Evolutionary conservation across 306 rosid genomes (phyloP), one percentile per base, ranked within the genome.

Genomic region (Casuarina equisetifolia): DNA sequence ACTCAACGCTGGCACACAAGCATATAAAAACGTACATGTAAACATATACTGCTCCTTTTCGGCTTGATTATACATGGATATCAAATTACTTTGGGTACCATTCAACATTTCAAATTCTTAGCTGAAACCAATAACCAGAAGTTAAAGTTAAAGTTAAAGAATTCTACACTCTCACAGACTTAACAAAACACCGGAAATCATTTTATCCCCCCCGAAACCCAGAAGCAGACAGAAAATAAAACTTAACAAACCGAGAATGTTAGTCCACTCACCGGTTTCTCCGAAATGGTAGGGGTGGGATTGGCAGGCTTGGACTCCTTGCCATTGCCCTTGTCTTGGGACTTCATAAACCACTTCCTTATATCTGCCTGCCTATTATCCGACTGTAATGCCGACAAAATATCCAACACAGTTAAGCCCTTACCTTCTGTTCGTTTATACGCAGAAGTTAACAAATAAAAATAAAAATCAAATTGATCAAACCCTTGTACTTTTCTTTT

Each of bases 261-360:
- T 42, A 71, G 42, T 45, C 74, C 3, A 80, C 93, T 74, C 70
- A 95, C 99, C 15, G 82, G 79, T 82, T 83, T 84, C 32, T 80
- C 75, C 8, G 78, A 76, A 78, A 84, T 89, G 19, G 80, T 81
- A 5, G 89, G 40, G 58, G 92, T 44, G 70, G 83, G 81, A 72
- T 80, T 84, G 46, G 90, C 79, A 69, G 83, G 74, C 76, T 91
- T 90, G 49, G 90, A 70, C 40, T 59, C 82, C 74, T 61, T 68
- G 71, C 75, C 91, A 76, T 79, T 89, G 16, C 75, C 82, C 80
- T 90, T 92, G 50, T 84, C 92, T 67, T 92, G 97, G 2, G 97
- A 82, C 86, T 92, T 95, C 97, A 92, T 91, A 86, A 95, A 95
- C 99, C 99, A 92, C 81, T 92, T 95, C 74, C 99, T 78, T 68